Percentiles rank a stretch among this genome's conserved stretches.
phyloP scores from a whole-genome alignment of 768 basidiomycete genomes.

The Termitomyces sp. region DNA sequence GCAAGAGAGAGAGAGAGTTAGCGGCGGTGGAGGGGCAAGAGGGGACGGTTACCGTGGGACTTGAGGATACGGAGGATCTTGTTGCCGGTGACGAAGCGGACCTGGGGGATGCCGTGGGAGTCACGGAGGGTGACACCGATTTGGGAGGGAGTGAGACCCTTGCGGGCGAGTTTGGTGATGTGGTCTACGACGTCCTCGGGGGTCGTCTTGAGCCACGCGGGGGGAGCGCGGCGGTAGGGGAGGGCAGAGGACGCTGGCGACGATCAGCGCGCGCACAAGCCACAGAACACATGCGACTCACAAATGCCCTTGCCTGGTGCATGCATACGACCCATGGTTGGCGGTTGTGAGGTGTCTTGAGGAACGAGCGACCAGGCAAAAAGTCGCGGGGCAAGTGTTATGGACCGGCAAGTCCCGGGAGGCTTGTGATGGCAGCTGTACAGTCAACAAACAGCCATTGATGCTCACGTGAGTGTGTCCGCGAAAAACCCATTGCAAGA shows the following conservation, averaged over 20 bases:
- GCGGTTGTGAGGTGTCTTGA: conserved; percentile 33
- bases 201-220: conserved; percentile 94
- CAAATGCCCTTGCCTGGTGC: conserved; percentile 99
- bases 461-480: conserved; percentile 14
- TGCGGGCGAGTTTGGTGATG: conserved; percentile 95
- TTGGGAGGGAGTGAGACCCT: conserved; percentile 96
- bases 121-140: conserved; percentile 98
- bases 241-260: conserved; percentile 83
- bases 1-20: conserved; percentile 15
- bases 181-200: conserved; percentile 94
- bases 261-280: background rate
- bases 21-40: background rate
- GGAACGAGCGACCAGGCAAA: conserved; percentile 4
- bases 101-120: conserved; percentile 97
- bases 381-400: background rate
- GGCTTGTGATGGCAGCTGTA: conserved; percentile 51
- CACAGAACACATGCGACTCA: conserved; percentile 34
- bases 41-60: conserved; percentile 64
- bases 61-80: conserved; percentile 99
- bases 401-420: conserved; percentile 27
- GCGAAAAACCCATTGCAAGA: conserved; percentile 29
- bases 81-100: conserved; percentile 98
- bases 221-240: conserved; percentile 93
- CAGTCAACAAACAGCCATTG: conserved; percentile 52
- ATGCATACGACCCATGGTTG: conserved; percentile 95